These are phyloP conservation scores for Neofusicoccum cordaticola DNA, from an alignment of 2,329 filamentous ascomycete genomes.

Conservation along the genomic window DNA sequence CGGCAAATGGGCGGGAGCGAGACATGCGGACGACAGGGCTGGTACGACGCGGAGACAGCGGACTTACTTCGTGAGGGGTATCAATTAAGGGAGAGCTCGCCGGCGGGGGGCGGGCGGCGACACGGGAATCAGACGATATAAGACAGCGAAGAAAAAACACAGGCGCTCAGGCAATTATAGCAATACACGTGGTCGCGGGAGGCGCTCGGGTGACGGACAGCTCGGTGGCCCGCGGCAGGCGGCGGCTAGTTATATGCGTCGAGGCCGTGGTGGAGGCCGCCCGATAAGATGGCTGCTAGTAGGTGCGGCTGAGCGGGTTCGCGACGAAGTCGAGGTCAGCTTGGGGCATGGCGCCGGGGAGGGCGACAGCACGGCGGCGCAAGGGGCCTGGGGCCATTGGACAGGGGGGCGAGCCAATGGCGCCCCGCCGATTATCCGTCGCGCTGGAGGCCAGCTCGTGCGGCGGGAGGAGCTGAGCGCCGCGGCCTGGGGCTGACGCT, in stretches of 20 bases:
- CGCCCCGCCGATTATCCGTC: not conserved
- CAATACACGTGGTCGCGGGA: constrained; percentile 12
- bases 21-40: not conserved
- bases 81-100: not conserved
- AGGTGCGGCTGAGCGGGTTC: not conserved
- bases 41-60: not conserved
- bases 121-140: not conserved
- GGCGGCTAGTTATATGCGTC: not conserved
- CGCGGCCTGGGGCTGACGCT: not conserved
- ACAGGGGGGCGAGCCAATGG: constrained; percentile 1
- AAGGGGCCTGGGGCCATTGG: not conserved
- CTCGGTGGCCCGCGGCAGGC: not conserved
- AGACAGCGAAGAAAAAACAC: not conserved
- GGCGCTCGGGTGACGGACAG: not conserved
- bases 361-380: not conserved
- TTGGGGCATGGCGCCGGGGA: not conserved
- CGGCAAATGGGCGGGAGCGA: not conserved
- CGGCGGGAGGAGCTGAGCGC: not conserved
- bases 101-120: not conserved
- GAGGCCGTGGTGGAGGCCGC: constrained; percentile 2
- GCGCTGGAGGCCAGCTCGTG: not conserved
- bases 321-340: constrained; percentile 3
- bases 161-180: constrained; percentile 6
- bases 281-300: not conserved
- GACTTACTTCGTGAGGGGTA: not conserved